These are phyloP conservation scores for Cordyceps tenuipes DNA, from an alignment of 2,329 filamentous ascomycete species.

Conservation along the genomic window DNA sequence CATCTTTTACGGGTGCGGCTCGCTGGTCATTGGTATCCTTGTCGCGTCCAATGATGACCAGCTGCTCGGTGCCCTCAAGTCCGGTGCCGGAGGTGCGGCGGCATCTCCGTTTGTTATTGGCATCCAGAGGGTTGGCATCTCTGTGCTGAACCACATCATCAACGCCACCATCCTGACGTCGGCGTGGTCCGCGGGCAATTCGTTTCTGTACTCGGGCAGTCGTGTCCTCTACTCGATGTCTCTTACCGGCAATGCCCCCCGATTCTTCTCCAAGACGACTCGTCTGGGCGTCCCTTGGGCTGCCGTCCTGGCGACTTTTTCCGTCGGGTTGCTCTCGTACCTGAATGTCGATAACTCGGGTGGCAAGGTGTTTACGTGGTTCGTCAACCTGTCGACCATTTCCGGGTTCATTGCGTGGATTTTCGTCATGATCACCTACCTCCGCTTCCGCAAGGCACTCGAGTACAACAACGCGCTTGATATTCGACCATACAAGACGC, in stretches of 20 bases:
- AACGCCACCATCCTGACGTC: constrained; percentile 61
- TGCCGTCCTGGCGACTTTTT: constrained; percentile 44
- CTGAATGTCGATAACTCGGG: constrained; percentile 58
- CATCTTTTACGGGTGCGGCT: constrained; percentile 55
- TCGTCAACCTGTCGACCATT: constrained; percentile 60
- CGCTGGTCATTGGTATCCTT: constrained; percentile 52
- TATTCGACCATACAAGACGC: constrained; percentile 43
- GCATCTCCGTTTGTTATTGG: constrained; percentile 59
- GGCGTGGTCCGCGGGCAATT: constrained; percentile 54
- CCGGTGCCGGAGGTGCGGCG: constrained; percentile 31
- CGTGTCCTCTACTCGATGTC: constrained; percentile 64
- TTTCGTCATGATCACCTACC: constrained; percentile 48
- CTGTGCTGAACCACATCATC: constrained; percentile 55
- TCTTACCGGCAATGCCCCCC: constrained; percentile 57
- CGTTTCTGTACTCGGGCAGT: constrained; percentile 57
- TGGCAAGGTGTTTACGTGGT: constrained; percentile 60
- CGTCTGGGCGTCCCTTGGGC: constrained; percentile 52
- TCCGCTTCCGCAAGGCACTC: constrained; percentile 52
- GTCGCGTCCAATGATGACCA: constrained; percentile 56
- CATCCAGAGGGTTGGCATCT: constrained; percentile 58
- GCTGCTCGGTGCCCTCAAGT: constrained; percentile 49
- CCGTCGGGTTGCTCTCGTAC: constrained; percentile 59
- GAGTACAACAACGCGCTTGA: constrained; percentile 40
- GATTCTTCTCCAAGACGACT: constrained; percentile 50
- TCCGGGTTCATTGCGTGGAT: constrained; percentile 54